Evolutionary conservation across 306 rosid genomes (phyloP), one percentile per base, ranked within the genome.

Genomic region (Sechiopsis laciniata): DNA sequence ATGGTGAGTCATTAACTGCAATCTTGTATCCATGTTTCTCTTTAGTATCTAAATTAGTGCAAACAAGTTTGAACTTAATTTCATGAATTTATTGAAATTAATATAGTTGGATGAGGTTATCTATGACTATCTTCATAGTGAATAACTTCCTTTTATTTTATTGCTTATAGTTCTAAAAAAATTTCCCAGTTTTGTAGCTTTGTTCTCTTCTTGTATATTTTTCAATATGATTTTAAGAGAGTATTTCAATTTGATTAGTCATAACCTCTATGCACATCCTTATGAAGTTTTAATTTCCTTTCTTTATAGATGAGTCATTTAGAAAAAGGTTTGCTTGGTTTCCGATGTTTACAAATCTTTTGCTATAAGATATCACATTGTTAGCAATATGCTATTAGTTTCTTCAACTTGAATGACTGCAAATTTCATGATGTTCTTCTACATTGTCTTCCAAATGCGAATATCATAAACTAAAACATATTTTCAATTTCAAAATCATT

Each of bases 1-100:
- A 94, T 71, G 99, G 97, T 94, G 77, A 80, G 79, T 82, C 65
- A 42, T 55, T 46, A n/a, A 50, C 15, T 7, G 32, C 3, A 7
- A 66, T 19, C 7, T 42, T 67, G 2, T 2, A 46, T 46, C 6
- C 12, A 46, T 46, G 17, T 21, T 48, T 68, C 35, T 66, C 55
- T 66, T 66, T 14, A 1, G 55, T 40, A 45, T 45, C 55, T 67
- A 45, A 11, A 42, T 45, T 66, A 19, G 71, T 65, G 3, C 6
- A 19, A 42, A 16, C 7, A 8, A 35, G 55, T 66, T 19, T 40
- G 32, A 66, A 42, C 32, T 37, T 64, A 64, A 10, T 40, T 35
- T n/a, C 70, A 15, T 63, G 8, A 26, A 17, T 29, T 60, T 60
- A 13, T 60, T 29, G 10, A 1, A 61, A 10, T 32, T 35, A 62